These are phyloP conservation scores for Chrysanthemum makinoi DNA, from an alignment of 129 eudicot species.

Conservation along the genomic window DNA sequence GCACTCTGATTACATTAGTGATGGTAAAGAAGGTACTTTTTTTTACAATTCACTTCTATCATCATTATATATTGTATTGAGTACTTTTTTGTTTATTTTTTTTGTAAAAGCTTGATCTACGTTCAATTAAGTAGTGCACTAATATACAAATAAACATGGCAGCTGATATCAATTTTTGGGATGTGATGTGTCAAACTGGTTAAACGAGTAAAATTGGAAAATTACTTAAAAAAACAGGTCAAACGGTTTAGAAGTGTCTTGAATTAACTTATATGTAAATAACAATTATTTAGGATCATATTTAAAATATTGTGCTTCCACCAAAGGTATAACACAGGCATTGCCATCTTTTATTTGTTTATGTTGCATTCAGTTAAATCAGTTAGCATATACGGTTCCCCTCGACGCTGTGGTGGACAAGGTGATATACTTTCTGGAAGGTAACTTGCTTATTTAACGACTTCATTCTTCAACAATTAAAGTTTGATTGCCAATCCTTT, in stretches of 20 bases:
- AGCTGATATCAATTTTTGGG: background rate
- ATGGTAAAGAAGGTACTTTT: constrained; percentile 68
- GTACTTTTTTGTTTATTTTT: background rate
- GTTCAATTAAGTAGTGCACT: no score
- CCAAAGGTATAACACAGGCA: no score
- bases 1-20: constrained; percentile 72
- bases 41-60: background rate
- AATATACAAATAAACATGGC: no score
- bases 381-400: constrained; percentile 85
- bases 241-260: background rate
- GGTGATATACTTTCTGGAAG: constrained; percentile 99
- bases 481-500: background rate
- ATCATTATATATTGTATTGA: constrained; percentile 3
- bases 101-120: background rate
- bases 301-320: no score
- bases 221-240: background rate
- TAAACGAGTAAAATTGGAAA: background rate
- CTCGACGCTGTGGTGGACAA: constrained; percentile 99
- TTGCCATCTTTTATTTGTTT: background rate
- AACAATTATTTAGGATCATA: no score
- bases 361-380: constrained; percentile 52
- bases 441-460: constrained; percentile 32
- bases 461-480: background rate
- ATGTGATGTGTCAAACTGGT: background rate
- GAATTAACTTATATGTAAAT: background rate